Evolutionary conservation across 1,139 yeast genomes (phyloP).

Genomic region (Pneumocystis oryctolagi): DNA sequence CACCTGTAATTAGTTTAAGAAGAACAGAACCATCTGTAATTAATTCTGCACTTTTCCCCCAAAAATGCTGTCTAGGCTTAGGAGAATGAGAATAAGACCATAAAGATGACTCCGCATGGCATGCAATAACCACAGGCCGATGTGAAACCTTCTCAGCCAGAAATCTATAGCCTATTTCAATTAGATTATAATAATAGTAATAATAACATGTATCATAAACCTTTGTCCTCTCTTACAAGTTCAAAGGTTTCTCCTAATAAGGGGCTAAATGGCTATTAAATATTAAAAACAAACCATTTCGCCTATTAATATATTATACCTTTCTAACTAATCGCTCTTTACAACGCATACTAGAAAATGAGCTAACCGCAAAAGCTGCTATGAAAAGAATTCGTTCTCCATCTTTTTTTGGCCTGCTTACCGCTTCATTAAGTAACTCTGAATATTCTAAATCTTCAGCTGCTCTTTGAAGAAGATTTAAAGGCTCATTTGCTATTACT

Average conservation of each 20-base stretch:
- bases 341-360: slow-evolving; percentile 19
- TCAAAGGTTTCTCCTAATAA: slow-evolving; percentile 89
- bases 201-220: not conserved
- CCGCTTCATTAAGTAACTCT: slow-evolving; percentile 59
- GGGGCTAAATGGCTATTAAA: slow-evolving; percentile 96
- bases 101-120: slow-evolving; percentile 67
- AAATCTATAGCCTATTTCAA: slow-evolving; percentile 48
- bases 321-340: slow-evolving; percentile 26
- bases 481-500: slow-evolving; percentile 89
- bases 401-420: slow-evolving; percentile 46
- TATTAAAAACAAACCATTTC: slow-evolving; percentile 18
- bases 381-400: slow-evolving; percentile 70
- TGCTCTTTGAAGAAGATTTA: slow-evolving; percentile 79
- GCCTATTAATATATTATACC: slow-evolving; percentile 77
- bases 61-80: not conserved
- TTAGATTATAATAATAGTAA: not conserved
- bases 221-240: slow-evolving; percentile 65
- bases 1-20: slow-evolving; percentile 85
- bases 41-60: slow-evolving; percentile 85
- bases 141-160: slow-evolving; percentile 90
- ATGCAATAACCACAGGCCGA: slow-evolving; percentile 92
- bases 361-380: slow-evolving; percentile 88
- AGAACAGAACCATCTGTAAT: slow-evolving; percentile 81
- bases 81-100: slow-evolving; percentile 42
- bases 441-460: slow-evolving; percentile 91